Evolutionary conservation across 768 basidiomycete species (phyloP).

Genomic region (Gloeopeniophorella convolvens): DNA sequence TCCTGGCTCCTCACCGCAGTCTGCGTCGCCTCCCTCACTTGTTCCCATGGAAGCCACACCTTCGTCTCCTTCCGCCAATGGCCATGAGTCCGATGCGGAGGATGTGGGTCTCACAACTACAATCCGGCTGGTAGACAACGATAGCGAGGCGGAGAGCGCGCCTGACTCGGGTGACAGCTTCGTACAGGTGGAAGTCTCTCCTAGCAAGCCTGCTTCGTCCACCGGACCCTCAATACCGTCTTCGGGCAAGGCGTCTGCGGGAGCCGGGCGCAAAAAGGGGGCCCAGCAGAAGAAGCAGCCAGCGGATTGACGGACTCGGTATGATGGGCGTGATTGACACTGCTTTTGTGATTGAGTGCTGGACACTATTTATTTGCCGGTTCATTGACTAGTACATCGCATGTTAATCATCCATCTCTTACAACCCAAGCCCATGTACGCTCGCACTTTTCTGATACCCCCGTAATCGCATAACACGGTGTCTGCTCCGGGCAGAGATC

Average conservation of each 20-base stretch:
- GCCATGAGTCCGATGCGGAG: neutral
- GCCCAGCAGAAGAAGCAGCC: constrained; percentile 47
- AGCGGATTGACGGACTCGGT: constrained; percentile 39
- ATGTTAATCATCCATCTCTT: constrained; percentile 16
- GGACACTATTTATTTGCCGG: constrained; percentile 19
- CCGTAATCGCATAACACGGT: too few species aligned
- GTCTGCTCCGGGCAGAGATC: too few species aligned
- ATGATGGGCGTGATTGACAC: neutral
- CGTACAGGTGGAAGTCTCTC: neutral
- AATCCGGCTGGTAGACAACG: constrained; percentile 5
- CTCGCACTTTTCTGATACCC: constrained; percentile 15
- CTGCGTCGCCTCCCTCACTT: neutral
- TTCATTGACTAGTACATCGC: constrained; percentile 18
- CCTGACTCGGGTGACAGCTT: neutral
- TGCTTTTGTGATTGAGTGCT: constrained; percentile 14
- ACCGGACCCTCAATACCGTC: neutral
- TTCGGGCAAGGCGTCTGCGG: neutral
- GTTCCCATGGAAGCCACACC: constrained; percentile 1
- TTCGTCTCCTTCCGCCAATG: neutral
- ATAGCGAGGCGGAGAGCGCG: neutral
- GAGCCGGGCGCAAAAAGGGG: constrained; percentile 27
- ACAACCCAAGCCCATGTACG: constrained; percentile 14
- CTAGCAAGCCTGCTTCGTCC: neutral
- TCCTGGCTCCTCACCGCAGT: neutral
- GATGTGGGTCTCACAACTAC: neutral